Evolutionary conservation across 2,329 filamentous ascomycete species (phyloP), one percentile per base, ranked within the genome.

Genomic region (Fusarium lateritium): DNA sequence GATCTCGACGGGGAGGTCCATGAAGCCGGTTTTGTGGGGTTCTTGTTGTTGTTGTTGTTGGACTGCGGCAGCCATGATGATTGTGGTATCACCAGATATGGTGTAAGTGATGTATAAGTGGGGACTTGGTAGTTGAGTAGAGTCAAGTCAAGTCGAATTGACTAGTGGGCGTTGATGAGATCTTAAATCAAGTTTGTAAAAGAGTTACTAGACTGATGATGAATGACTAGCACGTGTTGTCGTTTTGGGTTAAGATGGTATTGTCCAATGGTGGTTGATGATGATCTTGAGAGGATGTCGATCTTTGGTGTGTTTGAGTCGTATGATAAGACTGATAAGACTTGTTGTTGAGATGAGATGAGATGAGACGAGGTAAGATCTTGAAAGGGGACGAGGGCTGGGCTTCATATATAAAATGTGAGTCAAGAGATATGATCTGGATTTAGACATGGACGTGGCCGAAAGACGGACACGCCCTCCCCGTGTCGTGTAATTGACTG

Each of bases 1-100:
- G 69, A 85, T 77, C 71, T 85, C 83, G 47, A 80, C 69, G 34
- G 83, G 82, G 24, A 85, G 78, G 53, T 76, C 75, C 39, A 85
- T 77, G 65, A 85, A 74, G 49, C 69, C 63, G 19, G 71, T 75
- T 44, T 62, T 70, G 15, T 56, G 69, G 34, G 55, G 60, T 34
- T 57, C 55, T 50, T 53, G 52, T 45, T 66, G 66, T 50, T 53
- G 52, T 45, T 66, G 66, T 52, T 62, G 66, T 53, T 67, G 66
- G 38, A 65, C 61, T 57, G 62, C 40, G 24, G 63, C 39, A 51
- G 71, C 62, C 72, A 75, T 75, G 59, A 51, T 73, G 64, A 43
- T 45, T 50, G 40, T 64, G 26, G 44, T 38, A 28, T 39, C 26
- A 43, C 33, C 38, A 33, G 33, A 21, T 44, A 22, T 31, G 45